phyloP scores from a whole-genome alignment of 2,329 filamentous ascomycete genomes.

The Cordyceps cateniannulata region DNA sequence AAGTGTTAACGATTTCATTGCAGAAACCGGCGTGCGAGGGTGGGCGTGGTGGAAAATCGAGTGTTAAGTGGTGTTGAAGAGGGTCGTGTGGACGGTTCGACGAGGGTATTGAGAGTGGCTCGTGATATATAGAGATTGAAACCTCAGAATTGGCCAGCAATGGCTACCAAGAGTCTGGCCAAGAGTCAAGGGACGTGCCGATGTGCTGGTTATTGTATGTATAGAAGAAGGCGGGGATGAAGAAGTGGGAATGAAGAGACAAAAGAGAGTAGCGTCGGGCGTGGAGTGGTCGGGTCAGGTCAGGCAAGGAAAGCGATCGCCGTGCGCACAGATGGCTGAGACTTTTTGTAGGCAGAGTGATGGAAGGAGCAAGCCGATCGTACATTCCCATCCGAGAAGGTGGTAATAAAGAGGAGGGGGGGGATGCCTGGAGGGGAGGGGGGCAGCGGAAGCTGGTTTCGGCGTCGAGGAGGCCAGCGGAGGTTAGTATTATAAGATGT shows the following conservation, averaged over 20 bases:
- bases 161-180: not conserved
- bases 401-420: not conserved
- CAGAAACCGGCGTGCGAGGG: not conserved
- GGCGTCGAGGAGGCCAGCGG: not conserved
- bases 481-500: not conserved
- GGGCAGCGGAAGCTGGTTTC: not conserved
- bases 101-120: not conserved
- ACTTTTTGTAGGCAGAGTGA: not conserved
- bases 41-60: not conserved
- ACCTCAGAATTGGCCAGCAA: not conserved
- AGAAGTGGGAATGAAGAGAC: not conserved
- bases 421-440: not conserved
- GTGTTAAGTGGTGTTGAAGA: not conserved
- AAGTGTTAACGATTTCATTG: constrained; percentile 19
- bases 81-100: not conserved
- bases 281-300: not conserved
- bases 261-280: not conserved
- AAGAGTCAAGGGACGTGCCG: not conserved
- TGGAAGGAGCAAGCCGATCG: not conserved
- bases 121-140: not conserved
- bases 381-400: not conserved
- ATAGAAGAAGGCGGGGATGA: not conserved
- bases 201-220: not conserved
- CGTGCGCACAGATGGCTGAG: not conserved
- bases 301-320: not conserved